Base-by-base conservation (phyloP, 805 yeast species). In the Hanseniaspora guilliermondii region DNA sequence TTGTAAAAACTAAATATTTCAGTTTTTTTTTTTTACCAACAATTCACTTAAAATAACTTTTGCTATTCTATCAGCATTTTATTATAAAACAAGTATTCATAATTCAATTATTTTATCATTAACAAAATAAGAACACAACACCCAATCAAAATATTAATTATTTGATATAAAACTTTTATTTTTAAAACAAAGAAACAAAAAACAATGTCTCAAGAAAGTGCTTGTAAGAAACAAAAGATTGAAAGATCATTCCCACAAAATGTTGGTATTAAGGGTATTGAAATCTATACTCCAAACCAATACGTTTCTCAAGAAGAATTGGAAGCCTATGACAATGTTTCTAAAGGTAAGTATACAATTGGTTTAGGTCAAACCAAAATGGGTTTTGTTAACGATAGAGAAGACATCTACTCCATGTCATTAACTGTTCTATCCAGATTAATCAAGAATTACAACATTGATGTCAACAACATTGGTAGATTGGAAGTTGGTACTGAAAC, bases 401-500 rank as follows among this genome's bases (percentile, higher is more conserved):
- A 93, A 72, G 98, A 93, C 66, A 88, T 88, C 64, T 89, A 89
- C 75, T 93, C 98, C 37, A 76, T 93, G 77, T 73, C 86, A n/a
- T 75, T 93, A 66, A 93, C 97, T n/a, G 97, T 77, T 21, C 76
- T 85, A 58, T 79, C 84, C 58, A 80, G 79, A 57, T 78, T 93
- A 65, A 72, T 93, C 64, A 76, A 80, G 64, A 83, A 88, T 75
- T 82, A 87, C 77, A 75, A 82, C 69, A 78, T 93, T 63, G 96
- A 91, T 69, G 79, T 87, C 50, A 73, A 76, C 66, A 72, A 77
- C 55, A 80, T 93, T 65, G 98, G 98, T 63, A 82, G 98, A 70
- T 77, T 93, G 64, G 98, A 93, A 73, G 97, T 93, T 59, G 98
- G 98, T 65, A 93, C 98, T 56, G 98, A 93, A 76, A 91, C 98